These are phyloP conservation scores for Globisporangium abappressorium DNA, from an alignment of 352 stramenopile genomes.

Conservation along the genomic window DNA sequence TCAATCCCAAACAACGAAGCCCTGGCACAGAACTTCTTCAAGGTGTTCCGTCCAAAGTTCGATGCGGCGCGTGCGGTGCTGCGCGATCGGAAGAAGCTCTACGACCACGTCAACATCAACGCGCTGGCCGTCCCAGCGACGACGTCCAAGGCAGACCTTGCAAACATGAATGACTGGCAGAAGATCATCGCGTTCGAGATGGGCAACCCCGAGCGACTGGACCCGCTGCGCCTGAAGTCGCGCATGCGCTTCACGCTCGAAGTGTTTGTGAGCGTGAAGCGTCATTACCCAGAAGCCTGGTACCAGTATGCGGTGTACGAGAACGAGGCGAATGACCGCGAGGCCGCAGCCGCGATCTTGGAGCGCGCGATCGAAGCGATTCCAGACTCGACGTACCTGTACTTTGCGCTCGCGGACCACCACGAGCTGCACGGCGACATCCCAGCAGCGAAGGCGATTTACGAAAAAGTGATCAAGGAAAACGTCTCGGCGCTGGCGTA, in stretches of 20 bases:
- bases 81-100: constrained; percentile 82
- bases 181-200: constrained; percentile 78
- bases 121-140: constrained; percentile 52
- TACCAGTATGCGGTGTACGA: constrained; percentile 86
- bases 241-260: constrained; percentile 85
- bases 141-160: constrained; percentile 30
- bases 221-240: constrained; percentile 73
- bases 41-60: constrained; percentile 83
- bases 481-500: constrained; percentile 74
- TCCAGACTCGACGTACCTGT: constrained; percentile 74
- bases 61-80: constrained; percentile 75
- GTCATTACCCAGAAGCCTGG: constrained; percentile 78
- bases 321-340: constrained; percentile 67
- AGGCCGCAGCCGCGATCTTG: constrained; percentile 64
- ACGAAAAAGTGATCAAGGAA: constrained; percentile 78
- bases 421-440: constrained; percentile 72
- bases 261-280: constrained; percentile 72
- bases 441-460: constrained; percentile 66
- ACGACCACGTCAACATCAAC: constrained; percentile 71
- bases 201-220: constrained; percentile 76
- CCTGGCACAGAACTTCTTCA: constrained; percentile 86
- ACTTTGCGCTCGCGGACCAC: constrained; percentile 81
- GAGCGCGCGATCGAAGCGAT: constrained; percentile 74
- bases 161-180: constrained; percentile 73
- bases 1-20: constrained; percentile 87